Evolutionary conservation across 2,329 filamentous ascomycete species (phyloP).

Genomic region (Septoria petroselini): DNA sequence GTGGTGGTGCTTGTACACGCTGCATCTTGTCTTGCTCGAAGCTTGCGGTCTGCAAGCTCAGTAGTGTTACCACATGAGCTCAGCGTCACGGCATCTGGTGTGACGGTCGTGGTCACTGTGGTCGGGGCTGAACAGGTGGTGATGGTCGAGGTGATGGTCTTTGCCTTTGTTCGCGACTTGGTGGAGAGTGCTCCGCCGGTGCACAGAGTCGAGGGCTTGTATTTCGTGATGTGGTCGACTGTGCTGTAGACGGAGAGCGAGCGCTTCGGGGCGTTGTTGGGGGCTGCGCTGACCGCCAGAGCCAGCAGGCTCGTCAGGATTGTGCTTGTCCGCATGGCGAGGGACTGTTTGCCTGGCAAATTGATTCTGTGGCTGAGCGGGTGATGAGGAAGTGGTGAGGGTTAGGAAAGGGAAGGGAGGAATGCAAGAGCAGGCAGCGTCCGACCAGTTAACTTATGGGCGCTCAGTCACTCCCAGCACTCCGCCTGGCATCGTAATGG

Average conservation of each 20-base stretch:
- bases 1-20: constrained; percentile 25
- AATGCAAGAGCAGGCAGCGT: neutral
- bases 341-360: neutral
- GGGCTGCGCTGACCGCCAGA: constrained; percentile 6
- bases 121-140: constrained; percentile 21
- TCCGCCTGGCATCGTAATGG: neutral
- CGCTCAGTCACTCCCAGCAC: neutral
- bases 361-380: neutral
- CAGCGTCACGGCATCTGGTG: constrained; percentile 21
- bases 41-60: neutral
- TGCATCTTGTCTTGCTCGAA: constrained; percentile 7
- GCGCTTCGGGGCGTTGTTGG: constrained; percentile 9
- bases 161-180: constrained; percentile 18
- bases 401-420: neutral
- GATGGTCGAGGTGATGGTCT: constrained; percentile 24
- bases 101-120: constrained; percentile 24
- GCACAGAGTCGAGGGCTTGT: constrained; percentile 14
- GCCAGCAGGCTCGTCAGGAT: constrained; percentile 16
- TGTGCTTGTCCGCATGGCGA: constrained; percentile 12
- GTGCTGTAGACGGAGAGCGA: constrained; percentile 21
- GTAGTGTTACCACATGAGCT: constrained; percentile 14
- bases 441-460: neutral
- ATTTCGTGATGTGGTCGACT: constrained; percentile 25
- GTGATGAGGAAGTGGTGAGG: neutral
- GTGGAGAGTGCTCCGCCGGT: constrained; percentile 17